Evolutionary conservation across 768 basidiomycete genomes (phyloP).

Genomic region (Suillus clintonianus): DNA sequence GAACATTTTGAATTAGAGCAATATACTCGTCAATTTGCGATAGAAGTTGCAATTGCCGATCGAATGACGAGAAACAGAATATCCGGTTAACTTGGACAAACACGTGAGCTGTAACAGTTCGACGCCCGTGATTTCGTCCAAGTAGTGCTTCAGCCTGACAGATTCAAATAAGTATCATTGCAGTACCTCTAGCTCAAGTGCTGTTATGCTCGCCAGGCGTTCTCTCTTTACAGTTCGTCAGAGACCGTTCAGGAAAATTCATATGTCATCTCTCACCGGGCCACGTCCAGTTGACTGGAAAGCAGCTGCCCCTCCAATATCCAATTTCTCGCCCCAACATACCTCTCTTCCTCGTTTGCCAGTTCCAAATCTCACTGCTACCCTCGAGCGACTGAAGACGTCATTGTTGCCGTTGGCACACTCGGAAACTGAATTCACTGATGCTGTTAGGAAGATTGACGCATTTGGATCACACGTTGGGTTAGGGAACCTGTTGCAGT

Average conservation of each 20-base stretch:
- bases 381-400: slow-evolving; percentile 67
- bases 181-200: neutral
- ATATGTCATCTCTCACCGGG: slow-evolving; percentile 17
- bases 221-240: neutral
- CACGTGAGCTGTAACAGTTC: neutral
- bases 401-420: slow-evolving; percentile 75
- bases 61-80: no score
- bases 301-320: slow-evolving; percentile 58
- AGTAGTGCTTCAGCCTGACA: neutral
- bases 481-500: slow-evolving; percentile 59
- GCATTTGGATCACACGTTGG: slow-evolving; percentile 50
- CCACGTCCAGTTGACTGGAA: slow-evolving; percentile 69
- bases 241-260: neutral
- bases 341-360: slow-evolving; percentile 68
- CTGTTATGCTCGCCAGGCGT: neutral
- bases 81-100: neutral
- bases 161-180: neutral
- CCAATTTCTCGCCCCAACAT: slow-evolving; percentile 67
- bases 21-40: no score
- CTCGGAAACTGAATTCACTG: slow-evolving; percentile 55
- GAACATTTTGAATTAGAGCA: no score
- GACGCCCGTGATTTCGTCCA: neutral
- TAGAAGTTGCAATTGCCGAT: no score
- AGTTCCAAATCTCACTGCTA: slow-evolving; percentile 66
- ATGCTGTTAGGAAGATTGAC: slow-evolving; percentile 64